Percentiles rank a stretch among this genome's conserved stretches.
These are phyloP conservation scores for Mortierella polycephala DNA, from an alignment of 371 early-diverging fungal species.

Conservation along the genomic window DNA sequence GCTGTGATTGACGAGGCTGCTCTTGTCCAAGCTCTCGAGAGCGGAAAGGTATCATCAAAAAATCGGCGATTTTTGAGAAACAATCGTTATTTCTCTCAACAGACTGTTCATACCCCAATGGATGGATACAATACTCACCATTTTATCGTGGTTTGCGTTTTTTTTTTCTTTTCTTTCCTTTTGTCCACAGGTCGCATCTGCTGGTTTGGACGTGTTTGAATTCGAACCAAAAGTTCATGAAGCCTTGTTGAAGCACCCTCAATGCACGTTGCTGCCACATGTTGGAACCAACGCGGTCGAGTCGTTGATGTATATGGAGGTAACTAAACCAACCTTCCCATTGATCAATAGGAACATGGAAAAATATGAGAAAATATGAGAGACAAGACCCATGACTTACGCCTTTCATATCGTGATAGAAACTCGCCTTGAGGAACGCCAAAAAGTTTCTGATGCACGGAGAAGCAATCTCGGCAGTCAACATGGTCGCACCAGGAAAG, in stretches of 20 bases:
- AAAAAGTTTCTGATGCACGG: slow-evolving; percentile 45
- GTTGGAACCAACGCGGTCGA: slow-evolving; percentile 46
- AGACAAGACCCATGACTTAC: background rate
- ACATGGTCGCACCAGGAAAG: slow-evolving; percentile 30
- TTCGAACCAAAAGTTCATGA: slow-evolving; percentile 51
- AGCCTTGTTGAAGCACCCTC: slow-evolving; percentile 36
- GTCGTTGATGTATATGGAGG: slow-evolving; percentile 40
- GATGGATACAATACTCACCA: too few species aligned
- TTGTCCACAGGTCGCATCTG: slow-evolving; percentile 35
- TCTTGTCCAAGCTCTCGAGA: slow-evolving; percentile 64
- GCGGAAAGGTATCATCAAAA: slow-evolving; percentile 59
- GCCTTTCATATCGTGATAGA: slow-evolving; percentile 11
- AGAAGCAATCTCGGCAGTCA: slow-evolving; percentile 30
- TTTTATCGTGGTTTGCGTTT: too few species aligned
- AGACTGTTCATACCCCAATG: too few species aligned
- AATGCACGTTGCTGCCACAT: slow-evolving; percentile 50
- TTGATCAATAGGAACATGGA: background rate
- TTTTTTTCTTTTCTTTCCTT: background rate
- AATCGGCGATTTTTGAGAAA: background rate
- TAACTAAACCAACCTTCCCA: slow-evolving; percentile 3
- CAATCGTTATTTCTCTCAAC: background rate
- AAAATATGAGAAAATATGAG: background rate
- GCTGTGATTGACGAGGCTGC: slow-evolving; percentile 66
- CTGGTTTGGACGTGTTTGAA: slow-evolving; percentile 52
- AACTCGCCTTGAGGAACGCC: slow-evolving; percentile 42